Evolutionary conservation across 495 filamentous ascomycete species (phyloP).

Genomic region (Copromyces sp.): DNA sequence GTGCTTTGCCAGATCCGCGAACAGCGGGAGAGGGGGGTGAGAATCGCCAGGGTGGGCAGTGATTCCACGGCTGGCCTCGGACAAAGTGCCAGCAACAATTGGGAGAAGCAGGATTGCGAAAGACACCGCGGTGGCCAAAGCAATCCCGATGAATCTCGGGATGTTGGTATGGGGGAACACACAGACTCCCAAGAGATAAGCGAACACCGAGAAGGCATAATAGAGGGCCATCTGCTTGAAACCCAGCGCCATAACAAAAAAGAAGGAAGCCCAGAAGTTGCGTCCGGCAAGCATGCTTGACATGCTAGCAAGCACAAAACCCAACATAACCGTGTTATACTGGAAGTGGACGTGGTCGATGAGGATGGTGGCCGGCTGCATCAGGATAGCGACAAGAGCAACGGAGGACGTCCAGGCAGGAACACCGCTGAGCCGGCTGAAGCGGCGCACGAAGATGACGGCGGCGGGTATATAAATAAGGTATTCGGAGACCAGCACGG

Average conservation of each 20-base stretch:
- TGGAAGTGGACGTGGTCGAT: constrained; percentile 99
- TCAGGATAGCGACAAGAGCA: constrained; percentile 77
- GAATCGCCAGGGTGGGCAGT: constrained; percentile 36
- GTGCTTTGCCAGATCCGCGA: constrained; percentile 46
- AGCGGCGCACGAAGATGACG: constrained; percentile 71
- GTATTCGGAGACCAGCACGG: constrained; percentile 82
- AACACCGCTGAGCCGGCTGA: constrained; percentile 60
- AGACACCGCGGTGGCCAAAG: constrained; percentile 56
- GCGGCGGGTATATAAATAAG: constrained; percentile 77
- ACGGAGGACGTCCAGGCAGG: constrained; percentile 67
- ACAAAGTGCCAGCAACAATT: constrained; percentile 53
- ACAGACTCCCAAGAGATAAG: constrained; percentile 81
- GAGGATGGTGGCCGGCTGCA: constrained; percentile 86
- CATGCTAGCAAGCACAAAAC: constrained; percentile 73
- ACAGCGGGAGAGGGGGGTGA: constrained; percentile 45
- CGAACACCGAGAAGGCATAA: constrained; percentile 86
- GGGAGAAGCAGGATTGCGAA: constrained; percentile 70
- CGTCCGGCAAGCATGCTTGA: constrained; percentile 79
- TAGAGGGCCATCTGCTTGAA: constrained; percentile 99
- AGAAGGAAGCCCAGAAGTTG: constrained; percentile 77
- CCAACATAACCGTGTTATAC: constrained; percentile 97
- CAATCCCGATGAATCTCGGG: constrained; percentile 62
- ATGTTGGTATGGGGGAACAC: constrained; percentile 61
- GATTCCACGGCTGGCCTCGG: constrained; percentile 47
- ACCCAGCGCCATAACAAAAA: constrained; percentile 85